Evolutionary conservation across 129 eudicot species (phyloP).

Genomic region (Scalesia atractyloides): DNA sequence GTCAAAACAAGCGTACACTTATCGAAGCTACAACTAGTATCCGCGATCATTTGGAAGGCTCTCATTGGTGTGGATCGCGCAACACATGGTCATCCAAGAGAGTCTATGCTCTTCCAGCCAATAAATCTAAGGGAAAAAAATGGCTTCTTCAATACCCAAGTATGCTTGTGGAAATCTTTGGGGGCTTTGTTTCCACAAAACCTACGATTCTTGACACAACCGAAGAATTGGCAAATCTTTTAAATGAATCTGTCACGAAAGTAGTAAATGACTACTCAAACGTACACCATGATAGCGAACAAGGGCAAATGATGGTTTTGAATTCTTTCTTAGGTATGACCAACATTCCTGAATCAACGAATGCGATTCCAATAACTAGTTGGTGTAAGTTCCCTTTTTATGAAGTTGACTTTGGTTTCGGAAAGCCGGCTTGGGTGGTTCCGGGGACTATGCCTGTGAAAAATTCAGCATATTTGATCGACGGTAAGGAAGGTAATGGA

Average conservation of each 20-base stretch:
- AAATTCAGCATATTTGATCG: conserved; percentile 21
- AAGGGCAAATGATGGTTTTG: not conserved
- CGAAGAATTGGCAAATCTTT: not conserved
- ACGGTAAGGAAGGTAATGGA: conserved; percentile 1
- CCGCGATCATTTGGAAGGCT: not conserved
- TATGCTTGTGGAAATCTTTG: conserved; percentile 26
- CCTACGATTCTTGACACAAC: not conserved
- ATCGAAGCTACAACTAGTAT: not conserved
- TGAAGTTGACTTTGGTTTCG: conserved; percentile 44
- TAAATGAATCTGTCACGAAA: not conserved
- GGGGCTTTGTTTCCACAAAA: not conserved
- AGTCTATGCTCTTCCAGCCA: conserved; percentile 3
- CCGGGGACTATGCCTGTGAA: conserved; percentile 1
- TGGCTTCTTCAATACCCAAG: not conserved
- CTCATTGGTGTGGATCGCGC: not conserved
- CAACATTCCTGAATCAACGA: not conserved
- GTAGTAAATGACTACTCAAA: not conserved
- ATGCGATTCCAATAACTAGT: conserved; percentile 21
- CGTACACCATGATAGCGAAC: not conserved
- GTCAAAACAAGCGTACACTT: not conserved
- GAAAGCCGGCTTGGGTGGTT: conserved; percentile 33
- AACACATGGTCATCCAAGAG: conserved; percentile 3
- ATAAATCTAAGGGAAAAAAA: conserved; percentile 34
- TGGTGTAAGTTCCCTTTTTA: conserved; percentile 29
- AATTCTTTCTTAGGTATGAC: not conserved